A percentile compares a stretch with the other conserved stretches of the same genome.
These are phyloP conservation scores for Phytophthora niederhauseri DNA, from an alignment of 352 stramenopile genomes.

Conservation along the genomic window DNA sequence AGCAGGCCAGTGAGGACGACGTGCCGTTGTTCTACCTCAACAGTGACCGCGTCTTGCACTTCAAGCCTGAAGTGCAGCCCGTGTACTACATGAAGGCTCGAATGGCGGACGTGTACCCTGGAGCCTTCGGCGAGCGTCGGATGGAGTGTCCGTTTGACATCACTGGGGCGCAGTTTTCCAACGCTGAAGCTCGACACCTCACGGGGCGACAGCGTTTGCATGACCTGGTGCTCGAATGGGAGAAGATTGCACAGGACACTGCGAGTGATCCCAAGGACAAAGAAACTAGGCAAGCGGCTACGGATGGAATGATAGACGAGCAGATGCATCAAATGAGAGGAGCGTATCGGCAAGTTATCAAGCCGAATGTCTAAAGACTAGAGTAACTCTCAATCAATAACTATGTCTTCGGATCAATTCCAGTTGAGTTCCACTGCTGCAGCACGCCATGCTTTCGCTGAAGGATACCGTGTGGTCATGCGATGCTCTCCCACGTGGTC, in stretches of 20 bases:
- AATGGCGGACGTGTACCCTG: constrained; percentile 44
- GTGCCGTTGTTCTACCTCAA: constrained; percentile 56
- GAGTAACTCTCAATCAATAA: background rate
- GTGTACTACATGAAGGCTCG: constrained; percentile 52
- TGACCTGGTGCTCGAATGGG: constrained; percentile 30
- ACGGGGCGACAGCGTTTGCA: constrained; percentile 43
- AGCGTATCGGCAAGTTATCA: constrained; percentile 20
- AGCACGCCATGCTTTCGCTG: background rate
- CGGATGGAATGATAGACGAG: constrained; percentile 19
- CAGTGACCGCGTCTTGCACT: constrained; percentile 54
- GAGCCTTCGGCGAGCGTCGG: constrained; percentile 41
- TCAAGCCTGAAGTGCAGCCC: constrained; percentile 33
- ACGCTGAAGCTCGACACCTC: constrained; percentile 39
- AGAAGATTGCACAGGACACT: constrained; percentile 6
- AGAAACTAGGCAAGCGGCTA: constrained; percentile 10
- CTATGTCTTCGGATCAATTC: no score
- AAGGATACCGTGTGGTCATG: background rate
- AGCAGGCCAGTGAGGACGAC: constrained; percentile 16
- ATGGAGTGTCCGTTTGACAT: constrained; percentile 62
- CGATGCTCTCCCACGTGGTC: background rate
- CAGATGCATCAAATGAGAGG: constrained; percentile 29
- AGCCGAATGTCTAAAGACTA: constrained; percentile 22
- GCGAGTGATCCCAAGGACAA: background rate
- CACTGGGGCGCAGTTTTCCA: constrained; percentile 33
- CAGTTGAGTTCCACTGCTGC: no score